Percentiles rank a stretch among this genome's conserved stretches.
These are phyloP conservation scores for Debaryomyces coudertii DNA, from an alignment of 1,139 yeast genomes.

Conservation along the genomic window DNA sequence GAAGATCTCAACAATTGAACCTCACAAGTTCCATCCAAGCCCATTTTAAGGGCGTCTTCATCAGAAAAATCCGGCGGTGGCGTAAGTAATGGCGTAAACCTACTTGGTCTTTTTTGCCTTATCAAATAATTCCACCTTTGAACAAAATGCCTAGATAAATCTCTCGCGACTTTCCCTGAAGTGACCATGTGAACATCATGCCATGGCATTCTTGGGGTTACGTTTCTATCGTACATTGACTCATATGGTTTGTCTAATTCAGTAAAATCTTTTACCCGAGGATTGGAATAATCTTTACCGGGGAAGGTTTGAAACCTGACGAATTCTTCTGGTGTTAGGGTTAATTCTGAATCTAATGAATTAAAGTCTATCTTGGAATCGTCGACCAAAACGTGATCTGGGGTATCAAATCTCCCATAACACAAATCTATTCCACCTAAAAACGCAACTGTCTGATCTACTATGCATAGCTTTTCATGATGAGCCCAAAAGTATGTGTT, in stretches of 20 bases:
- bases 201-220: slow-evolving; percentile 98
- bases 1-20: slow-evolving; percentile 87
- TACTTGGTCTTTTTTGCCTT: slow-evolving; percentile 91
- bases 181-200: slow-evolving; percentile 98
- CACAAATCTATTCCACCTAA: slow-evolving; percentile 96
- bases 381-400: slow-evolving; percentile 89
- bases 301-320: slow-evolving; percentile 76
- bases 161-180: slow-evolving; percentile 95
- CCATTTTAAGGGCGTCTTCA: slow-evolving; percentile 65
- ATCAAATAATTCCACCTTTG: slow-evolving; percentile 96
- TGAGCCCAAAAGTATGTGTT: slow-evolving; percentile 98
- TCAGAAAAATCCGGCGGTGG: slow-evolving; percentile 90
- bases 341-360: slow-evolving; percentile 31
- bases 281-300: slow-evolving; percentile 97
- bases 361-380: slow-evolving; percentile 55
- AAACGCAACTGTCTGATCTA: slow-evolving; percentile 88
- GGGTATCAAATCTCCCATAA: slow-evolving; percentile 94
- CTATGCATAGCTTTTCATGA: slow-evolving; percentile 87
- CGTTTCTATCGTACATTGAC: slow-evolving; percentile 84
- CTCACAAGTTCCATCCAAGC: slow-evolving; percentile 86
- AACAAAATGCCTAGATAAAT: slow-evolving; percentile 88
- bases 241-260: slow-evolving; percentile 85
- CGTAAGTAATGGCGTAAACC: slow-evolving; percentile 86
- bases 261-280: slow-evolving; percentile 85
- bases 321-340: slow-evolving; percentile 36